Conservation (phyloP, 345 rosid genomes). For the Citrus maxima region DNA sequence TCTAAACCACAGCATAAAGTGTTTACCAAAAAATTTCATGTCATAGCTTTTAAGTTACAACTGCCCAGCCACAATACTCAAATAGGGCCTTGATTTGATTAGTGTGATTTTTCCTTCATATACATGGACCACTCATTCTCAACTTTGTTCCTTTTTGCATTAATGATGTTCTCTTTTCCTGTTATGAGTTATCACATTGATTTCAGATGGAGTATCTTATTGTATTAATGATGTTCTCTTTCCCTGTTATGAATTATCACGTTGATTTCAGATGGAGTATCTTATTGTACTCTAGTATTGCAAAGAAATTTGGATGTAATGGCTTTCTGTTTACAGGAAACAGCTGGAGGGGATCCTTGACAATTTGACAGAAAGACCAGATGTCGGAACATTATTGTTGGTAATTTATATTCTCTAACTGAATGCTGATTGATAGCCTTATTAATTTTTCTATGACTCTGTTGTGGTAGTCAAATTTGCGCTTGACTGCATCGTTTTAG, state of each 20-base stretch:
- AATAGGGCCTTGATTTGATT: too few species aligned
- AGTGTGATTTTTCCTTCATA: too few species aligned
- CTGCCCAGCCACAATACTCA: too few species aligned
- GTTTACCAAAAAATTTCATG: too few species aligned
- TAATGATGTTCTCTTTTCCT: neutral
- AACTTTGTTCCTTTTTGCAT: neutral
- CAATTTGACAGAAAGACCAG: constrained; percentile 90
- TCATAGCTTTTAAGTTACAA: too few species aligned
- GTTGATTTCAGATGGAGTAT: neutral
- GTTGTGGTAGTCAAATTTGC: neutral
- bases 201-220: neutral
- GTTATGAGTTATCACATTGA: neutral
- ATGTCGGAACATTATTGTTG: constrained; percentile 76
- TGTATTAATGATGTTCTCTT: neutral
- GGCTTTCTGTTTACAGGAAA: constrained; percentile 53
- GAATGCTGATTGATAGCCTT: neutral
- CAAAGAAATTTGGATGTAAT: neutral
- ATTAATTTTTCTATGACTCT: neutral
- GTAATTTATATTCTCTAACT: constrained; percentile 42
- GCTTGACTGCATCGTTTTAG: neutral
- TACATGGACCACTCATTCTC: neutral
- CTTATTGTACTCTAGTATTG: neutral
- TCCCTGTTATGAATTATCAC: neutral
- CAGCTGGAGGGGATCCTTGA: constrained; percentile 85
- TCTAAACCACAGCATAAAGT: too few species aligned